Evolutionary conservation across 345 rosid genomes (phyloP), one percentile per base, ranked within the genome.

Genomic region (Ceriops tagal): DNA sequence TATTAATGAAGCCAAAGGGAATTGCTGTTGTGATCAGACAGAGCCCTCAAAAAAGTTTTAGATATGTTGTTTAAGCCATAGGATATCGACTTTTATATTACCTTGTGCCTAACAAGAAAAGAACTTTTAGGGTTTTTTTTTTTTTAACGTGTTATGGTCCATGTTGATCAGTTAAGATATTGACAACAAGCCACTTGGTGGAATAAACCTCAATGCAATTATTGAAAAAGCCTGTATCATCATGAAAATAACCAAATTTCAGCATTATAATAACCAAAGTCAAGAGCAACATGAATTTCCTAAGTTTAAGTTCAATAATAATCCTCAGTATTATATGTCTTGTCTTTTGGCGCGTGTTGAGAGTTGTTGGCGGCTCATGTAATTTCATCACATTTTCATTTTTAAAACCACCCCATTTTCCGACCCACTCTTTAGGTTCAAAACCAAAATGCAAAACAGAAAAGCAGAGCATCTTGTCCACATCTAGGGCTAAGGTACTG

Each of bases 171-270:
- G 10, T 58, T 59, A 65, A 59, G 69, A 65, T 75, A 59, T 58
- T 71, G 72, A 53, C 46, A 34, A 59, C 67, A 69, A 68, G 75
- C 77, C 76, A 68, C 53, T 61, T 60, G 74, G 68, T 67, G 67
- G 61, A 46, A 28, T 5, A 34, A 1, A 34, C 51, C 26, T 20
- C 62, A 20, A 60, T 16, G 53, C 26, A 18, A 27, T 4, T 53
- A 71, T 47, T 37, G 5, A 22, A 24, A 31, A 59, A 43, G 68
- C 67, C 76, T 52, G 58, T 67, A 77, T 77, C 73, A 67, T 63
- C 75, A 3, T 15, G 19, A 43, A 43, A 43, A 43, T 43, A 61
- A 32, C 20, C 52, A 8, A 3, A 51, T 24, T 68, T 19, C 26
- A 19, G 11, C 15, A 32, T 59, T 59, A 7, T 49, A 60, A n/a